Evolutionary conservation across 2,329 filamentous ascomycete species (phyloP), one percentile per base, ranked within the genome.

Genomic region (Tympanopsis confertula): DNA sequence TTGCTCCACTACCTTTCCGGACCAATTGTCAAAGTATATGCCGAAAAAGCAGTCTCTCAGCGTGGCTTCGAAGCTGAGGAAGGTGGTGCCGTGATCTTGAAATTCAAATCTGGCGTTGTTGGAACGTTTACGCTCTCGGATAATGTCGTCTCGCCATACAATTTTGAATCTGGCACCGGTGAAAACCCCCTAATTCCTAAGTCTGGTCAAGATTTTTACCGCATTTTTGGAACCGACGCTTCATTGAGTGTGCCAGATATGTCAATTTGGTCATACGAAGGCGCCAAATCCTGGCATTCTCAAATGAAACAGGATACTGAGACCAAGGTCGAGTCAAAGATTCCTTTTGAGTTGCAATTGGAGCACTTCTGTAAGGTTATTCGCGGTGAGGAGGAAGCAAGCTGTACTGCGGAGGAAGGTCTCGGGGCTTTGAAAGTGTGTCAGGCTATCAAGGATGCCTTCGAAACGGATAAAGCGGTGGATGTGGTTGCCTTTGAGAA

Each of bases 111-210:
- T 2, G 73, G 73, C 0, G 59, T 65, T 2, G 70, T 77, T 0
- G 72, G 71, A 0, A 74, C 69, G 0, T 77, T 77, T 44, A 40
- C 78, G 3, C 47, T 76, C 3, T 67, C 62, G 10, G 74, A 78
- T 47, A 60, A 61, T 5, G 58, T 62, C 0, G 62, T 68, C 0
- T 67, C 64, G 1, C 66, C 68, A 1, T 64, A 73, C 47, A 69
- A 61, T 40, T 77, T 75, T 35, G 73, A 77, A 47, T 52, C 60
- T 2, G 72, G 69, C 0, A 76, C 73, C 0, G 71, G 71, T 2
- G 74, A 78, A 52, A 78, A 76, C 41, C 68, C 71, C 0, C 50
- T 58, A 1, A 66, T 77, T 36, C 63, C 69, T 10, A 14, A 42
- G 20, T 54, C 49, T 0, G 53, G 49, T 0, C 53, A 52, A 41